Evolutionary conservation across 148 eudicot genomes (phyloP).

Genomic region (Vaccinium vitisidaea): DNA sequence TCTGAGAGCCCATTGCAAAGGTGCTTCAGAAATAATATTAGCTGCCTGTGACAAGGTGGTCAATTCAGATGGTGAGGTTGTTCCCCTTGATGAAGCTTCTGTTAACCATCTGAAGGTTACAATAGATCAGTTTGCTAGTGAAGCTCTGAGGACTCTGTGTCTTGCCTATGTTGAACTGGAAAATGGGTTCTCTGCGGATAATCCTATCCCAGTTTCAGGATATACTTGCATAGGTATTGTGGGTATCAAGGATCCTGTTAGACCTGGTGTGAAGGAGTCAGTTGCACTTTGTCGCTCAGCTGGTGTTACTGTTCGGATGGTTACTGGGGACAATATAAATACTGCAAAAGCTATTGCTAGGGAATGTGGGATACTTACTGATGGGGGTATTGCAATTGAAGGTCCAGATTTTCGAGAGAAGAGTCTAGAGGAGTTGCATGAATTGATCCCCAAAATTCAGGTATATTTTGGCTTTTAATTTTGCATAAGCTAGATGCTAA

Average conservation of each 20-base stretch:
- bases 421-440: constrained; percentile 54
- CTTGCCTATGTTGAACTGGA: constrained; percentile 74
- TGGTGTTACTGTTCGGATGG: constrained; percentile 86
- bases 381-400: constrained; percentile 85
- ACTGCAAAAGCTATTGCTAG: constrained; percentile 96
- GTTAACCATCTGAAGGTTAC: constrained; percentile 48
- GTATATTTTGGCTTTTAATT: constrained; percentile 23
- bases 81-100: constrained; percentile 53
- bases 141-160: constrained; percentile 84
- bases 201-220: constrained; percentile 66
- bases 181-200: constrained; percentile 48
- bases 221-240: constrained; percentile 85
- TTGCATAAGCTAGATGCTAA: not conserved
- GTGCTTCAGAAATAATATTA: constrained; percentile 82
- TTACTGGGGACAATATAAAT: constrained; percentile 89
- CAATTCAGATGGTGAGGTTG: constrained; percentile 60
- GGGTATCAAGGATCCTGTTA: constrained; percentile 91
- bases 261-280: constrained; percentile 89
- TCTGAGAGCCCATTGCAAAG: constrained; percentile 66
- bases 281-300: constrained; percentile 87
- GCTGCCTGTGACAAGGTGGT: constrained; percentile 78
- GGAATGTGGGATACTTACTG: constrained; percentile 95
- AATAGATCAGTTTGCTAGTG: constrained; percentile 68
- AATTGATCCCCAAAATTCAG: constrained; percentile 78
- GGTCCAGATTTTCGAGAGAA: constrained; percentile 84